Evolutionary conservation across 352 stramenopile species (phyloP).

Genomic region (Phytophthora pinifolia): DNA sequence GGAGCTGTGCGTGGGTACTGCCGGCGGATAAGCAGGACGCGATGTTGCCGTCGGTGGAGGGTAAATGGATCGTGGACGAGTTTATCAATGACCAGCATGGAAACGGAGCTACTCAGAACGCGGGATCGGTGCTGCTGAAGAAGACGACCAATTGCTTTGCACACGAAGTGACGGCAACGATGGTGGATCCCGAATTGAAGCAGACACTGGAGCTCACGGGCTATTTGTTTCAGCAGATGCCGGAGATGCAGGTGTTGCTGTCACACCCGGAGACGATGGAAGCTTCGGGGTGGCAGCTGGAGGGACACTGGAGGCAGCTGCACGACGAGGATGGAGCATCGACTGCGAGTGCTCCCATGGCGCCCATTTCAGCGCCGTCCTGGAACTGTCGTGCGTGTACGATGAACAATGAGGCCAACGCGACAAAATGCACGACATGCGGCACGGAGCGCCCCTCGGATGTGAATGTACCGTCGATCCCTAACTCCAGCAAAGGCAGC

Average conservation of each 20-base stretch:
- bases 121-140: constrained; percentile 66
- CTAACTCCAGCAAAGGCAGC: constrained; percentile 44
- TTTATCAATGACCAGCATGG: constrained; percentile 62
- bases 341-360: constrained; percentile 21
- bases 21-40: constrained; percentile 34
- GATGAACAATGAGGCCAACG: constrained; percentile 66
- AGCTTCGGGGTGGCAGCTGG: constrained; percentile 45
- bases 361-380: constrained; percentile 26
- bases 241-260: constrained; percentile 52
- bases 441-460: constrained; percentile 54
- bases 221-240: constrained; percentile 52
- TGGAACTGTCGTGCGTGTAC: constrained; percentile 81
- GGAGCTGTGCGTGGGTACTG: constrained; percentile 65
- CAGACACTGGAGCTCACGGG: constrained; percentile 62
- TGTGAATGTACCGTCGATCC: constrained; percentile 30
- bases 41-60: constrained; percentile 67
- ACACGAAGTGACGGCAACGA: constrained; percentile 57
- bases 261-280: constrained; percentile 28
- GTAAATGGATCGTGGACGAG: constrained; percentile 82
- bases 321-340: constrained; percentile 30
- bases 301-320: constrained; percentile 81
- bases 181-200: constrained; percentile 41
- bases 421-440: constrained; percentile 72
- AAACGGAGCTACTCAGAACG: constrained; percentile 44
- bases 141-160: constrained; percentile 59